Evolutionary conservation across 192 early-diverging fungal genomes (phyloP), one percentile per base, ranked within the genome.

Genomic region (Coemansia sp.): DNA sequence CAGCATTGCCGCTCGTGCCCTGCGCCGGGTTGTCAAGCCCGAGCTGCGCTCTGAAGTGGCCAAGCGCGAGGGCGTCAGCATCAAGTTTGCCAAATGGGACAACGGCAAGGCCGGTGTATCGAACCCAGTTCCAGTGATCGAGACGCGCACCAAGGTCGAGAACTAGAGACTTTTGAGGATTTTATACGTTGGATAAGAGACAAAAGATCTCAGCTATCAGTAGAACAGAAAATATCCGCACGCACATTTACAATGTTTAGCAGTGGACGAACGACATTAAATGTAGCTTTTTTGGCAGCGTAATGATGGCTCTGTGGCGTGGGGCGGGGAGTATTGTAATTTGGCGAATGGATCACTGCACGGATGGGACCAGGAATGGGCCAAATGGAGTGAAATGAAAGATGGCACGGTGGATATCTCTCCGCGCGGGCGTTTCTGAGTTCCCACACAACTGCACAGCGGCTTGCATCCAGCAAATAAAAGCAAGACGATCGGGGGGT

Each of bases 1-100:
- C 75, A 79, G 67, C 65, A 72, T 79, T 42, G 75, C 75, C 62
- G 75, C 75, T 17, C 75, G 75, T 31, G 75, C 75, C 23, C 65
- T 79, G 65, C 75, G 75, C 20, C 69, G 75, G 59, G 66, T 68
- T 28, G 70, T 53, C 28, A 79, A 79, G 66, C 15, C 65, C 5
- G 69, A 79, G 66, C 63, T 79, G 45, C 65, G 68, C 59, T n/a
- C 62, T 23, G 75, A 79, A 52, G 66, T 79, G 22, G 75, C 75
- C 34, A 79, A 79, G 70, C 75, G 75, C 34, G 59, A 79, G 59
- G 70, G 69, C 30, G 33, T 72, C 59, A n/a, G 17, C 44, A 61
- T 79, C 59, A 79, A 72, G 66, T 72, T 56, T 36, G 69, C 75
- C 37, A 79, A 79, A 59, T 79, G 75, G 75, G 70, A 72, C 31